phyloP scores from a whole-genome alignment of 352 stramenopile genomes.

The Globisporangium lucens region DNA sequence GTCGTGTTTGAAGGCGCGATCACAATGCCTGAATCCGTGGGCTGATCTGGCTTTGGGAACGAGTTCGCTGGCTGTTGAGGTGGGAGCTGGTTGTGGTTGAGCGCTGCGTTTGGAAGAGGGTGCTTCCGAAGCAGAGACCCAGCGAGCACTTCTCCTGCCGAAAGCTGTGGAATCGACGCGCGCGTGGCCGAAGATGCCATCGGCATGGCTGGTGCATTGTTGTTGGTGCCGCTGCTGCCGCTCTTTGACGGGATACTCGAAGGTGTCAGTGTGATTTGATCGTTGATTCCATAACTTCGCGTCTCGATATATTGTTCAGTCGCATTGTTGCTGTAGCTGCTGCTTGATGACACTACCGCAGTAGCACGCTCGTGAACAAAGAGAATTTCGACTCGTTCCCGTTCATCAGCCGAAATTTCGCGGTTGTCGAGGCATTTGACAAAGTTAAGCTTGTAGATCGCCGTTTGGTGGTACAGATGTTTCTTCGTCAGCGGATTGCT shows the following conservation, averaged over 20 bases:
- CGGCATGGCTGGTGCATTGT: background rate
- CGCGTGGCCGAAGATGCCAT: background rate
- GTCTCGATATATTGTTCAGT: conserved; percentile 24
- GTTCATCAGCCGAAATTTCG: conserved; percentile 73
- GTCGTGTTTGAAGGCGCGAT: conserved; percentile 50
- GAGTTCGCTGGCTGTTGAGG: conserved; percentile 23
- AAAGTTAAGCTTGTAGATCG: conserved; percentile 55
- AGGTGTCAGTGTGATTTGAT: conserved; percentile 35
- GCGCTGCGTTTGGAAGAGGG: conserved; percentile 9
- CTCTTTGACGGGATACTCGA: conserved; percentile 44
- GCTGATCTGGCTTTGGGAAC: conserved; percentile 39
- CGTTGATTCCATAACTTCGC: conserved; percentile 14
- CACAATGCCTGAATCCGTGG: conserved; percentile 35
- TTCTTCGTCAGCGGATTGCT: conserved; percentile 84
- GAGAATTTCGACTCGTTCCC: conserved; percentile 61
- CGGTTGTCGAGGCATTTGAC: conserved; percentile 62
- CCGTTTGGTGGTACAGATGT: conserved; percentile 72
- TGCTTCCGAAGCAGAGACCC: conserved; percentile 50
- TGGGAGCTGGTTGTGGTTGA: conserved; percentile 16
- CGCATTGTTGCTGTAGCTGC: conserved; percentile 8
- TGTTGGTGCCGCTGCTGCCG: conserved; percentile 4
- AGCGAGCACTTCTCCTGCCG: conserved; percentile 34
- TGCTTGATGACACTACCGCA: conserved; percentile 20
- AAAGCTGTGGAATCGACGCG: conserved; percentile 24
- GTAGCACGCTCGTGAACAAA: conserved; percentile 67